Conservation (phyloP, 768 basidiomycete species). For the Suillus decipiens region DNA sequence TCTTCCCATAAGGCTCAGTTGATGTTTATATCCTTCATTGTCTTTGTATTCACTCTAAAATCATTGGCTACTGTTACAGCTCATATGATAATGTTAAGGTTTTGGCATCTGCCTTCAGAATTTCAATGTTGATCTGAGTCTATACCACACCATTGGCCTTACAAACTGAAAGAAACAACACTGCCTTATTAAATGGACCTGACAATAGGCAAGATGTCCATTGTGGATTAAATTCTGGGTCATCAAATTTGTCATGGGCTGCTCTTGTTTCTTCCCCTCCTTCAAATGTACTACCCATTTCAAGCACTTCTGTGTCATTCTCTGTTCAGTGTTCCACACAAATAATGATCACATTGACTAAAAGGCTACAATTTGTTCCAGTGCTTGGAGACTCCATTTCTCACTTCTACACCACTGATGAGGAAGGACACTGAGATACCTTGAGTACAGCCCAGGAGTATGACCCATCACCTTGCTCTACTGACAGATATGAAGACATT, state of each 20-base stretch:
- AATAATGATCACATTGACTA: background rate
- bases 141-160: background rate
- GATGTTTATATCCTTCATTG: no score
- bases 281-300: background rate
- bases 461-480: background rate
- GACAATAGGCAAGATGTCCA: background rate
- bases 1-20: no score
- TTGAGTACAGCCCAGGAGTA: background rate
- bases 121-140: no score
- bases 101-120: no score
- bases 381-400: background rate
- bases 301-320: conserved; percentile 1
- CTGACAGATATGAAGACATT: background rate
- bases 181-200: background rate
- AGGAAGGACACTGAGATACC: background rate
- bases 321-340: background rate
- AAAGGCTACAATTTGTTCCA: background rate
- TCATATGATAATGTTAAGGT: no score
- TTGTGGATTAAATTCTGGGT: background rate
- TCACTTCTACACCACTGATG: background rate
- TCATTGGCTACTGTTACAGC: no score
- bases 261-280: background rate
- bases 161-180: conserved; percentile 2
- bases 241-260: conserved; percentile 2
- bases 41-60: no score